phyloP scores from a whole-genome alignment of 1,139 yeast genomes.

The Magnusiomyces ingens region DNA sequence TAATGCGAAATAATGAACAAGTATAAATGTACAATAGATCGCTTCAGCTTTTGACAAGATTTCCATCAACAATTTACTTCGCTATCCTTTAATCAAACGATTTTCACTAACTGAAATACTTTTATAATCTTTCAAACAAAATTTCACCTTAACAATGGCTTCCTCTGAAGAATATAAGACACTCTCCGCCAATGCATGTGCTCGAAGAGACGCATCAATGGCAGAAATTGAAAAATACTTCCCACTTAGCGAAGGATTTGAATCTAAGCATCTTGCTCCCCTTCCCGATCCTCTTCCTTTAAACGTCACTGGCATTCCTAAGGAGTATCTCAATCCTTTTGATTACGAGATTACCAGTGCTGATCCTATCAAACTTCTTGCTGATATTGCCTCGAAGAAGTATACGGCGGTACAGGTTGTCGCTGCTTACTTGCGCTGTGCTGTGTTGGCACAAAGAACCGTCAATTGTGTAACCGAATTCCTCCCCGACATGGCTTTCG shows the following conservation, averaged over 20 bases:
- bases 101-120: neutral
- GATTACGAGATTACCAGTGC: slow-evolving; percentile 29
- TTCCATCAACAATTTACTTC: neutral
- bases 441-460: slow-evolving; percentile 52
- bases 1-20: too few relatives aligned
- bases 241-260: slow-evolving; percentile 22
- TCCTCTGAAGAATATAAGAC: slow-evolving; percentile 3
- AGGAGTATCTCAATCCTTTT: slow-evolving; percentile 21
- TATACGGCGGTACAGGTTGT: slow-evolving; percentile 42
- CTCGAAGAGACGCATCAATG: slow-evolving; percentile 26
- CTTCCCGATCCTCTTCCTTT: slow-evolving; percentile 26
- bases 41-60: neutral
- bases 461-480: slow-evolving; percentile 35
- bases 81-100: neutral
- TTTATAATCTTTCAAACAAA: neutral
- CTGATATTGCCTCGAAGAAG: slow-evolving; percentile 39
- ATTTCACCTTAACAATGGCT: neutral
- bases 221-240: slow-evolving; percentile 24
- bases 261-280: slow-evolving; percentile 21
- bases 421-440: slow-evolving; percentile 49
- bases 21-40: too few relatives aligned
- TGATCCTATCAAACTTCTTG: slow-evolving; percentile 31
- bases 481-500: slow-evolving; percentile 29
- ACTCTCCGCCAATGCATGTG: slow-evolving; percentile 7
- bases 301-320: slow-evolving; percentile 25